Base-by-base conservation (phyloP, 2,329 filamentous ascomycete species). In the Bertia moriformis region DNA sequence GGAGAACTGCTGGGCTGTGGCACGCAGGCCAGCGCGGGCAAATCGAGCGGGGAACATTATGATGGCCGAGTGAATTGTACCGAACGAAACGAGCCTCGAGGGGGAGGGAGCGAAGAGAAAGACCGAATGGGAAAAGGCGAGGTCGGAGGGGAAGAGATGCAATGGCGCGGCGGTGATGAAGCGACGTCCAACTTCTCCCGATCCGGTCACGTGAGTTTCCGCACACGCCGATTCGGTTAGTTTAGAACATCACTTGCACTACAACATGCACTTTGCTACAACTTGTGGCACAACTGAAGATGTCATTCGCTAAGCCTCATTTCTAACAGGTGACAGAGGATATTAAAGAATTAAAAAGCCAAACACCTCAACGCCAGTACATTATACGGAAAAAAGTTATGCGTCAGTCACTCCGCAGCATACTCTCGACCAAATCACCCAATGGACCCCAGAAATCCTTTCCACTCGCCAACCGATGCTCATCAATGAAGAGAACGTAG, bases 381-480 rank as follows among this genome's bases (percentile, higher is more conserved):
- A n/a, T 36, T 36, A 7, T 14, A 12, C 10, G 17, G 15, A n/a
- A 10, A 39, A n/a, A 10, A 22, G 10, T 10, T 4, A 17, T 44
- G n/a, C n/a, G n/a, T 69, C 51, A 93, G 57, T 96, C 91, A 54
- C 87, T 95, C 62, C 80, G 80, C 63, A 96, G 62, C 88, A 98
- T 98, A 58, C 86, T 96, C 57, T 98, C 91, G 38, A 98, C 91
- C 48, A 98, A 65, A 59, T 98, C 91, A 10, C 89, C 89, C 42
- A 98, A 59, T 12, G 91, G 91, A 1, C 91, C 91, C 82, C 89
- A 98, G 65, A 89, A 98, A 59, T 98, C 91, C 61, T 93, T 88
- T 38, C 89, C 91, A 53, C 78, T 93, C 19, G 87, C 87, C 49
- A 98, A 64, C 48, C 76, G 78, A 62, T 96, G 91, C 69, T 98